Base-by-base conservation (phyloP, 805 yeast species). In the Middelhovenomyces tepae region DNA sequence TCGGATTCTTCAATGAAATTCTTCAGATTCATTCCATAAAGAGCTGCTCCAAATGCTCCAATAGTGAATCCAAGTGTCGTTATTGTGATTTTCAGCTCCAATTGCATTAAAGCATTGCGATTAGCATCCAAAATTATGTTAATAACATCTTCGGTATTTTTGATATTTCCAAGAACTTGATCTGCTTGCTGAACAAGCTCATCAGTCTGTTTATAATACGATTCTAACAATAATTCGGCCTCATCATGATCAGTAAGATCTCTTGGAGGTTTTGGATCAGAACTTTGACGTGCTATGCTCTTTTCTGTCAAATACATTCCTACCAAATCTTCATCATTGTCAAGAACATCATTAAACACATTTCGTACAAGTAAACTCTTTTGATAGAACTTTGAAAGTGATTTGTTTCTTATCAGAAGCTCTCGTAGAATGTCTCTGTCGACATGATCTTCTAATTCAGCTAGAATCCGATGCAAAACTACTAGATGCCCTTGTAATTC, bases 1-100 rank as follows among this genome's bases (percentile, higher is more conserved):
- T 71, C 69, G 1, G 75, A 62, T 36, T 86, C 94, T 53, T 91
- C 99, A 15, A 91, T 77, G 51, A 82, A 86, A 57, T 89, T 91
- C 50, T 81, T 84, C 54, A 91, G 62, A 57, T 91, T 91, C 98
- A 91, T 91, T 22, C 99, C 99, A 49, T 83, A 87, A 46, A 86
- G 77, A 5, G 94, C 94, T 2, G 95, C 94, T 1, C 84, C 47
- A 14, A 83, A 60, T 1, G 94, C 79, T 1, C 94, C 94, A 15
- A 83, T 79, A 0, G 94, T 81, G 49, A 83, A 71, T 0, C 94
- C 94, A 22, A 87, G 56, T 0, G 95, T 84, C 42, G 82, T 83
- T 16, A 87, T 79, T 0, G 93, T 75, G 10, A 86, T 74, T 47
- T 82, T 79, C 42, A 87, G 61, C 49, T 87, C 94, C 45, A 80